Evolutionary conservation across 805 yeast genomes (phyloP).

Genomic region (Jamesozyma piceae): DNA sequence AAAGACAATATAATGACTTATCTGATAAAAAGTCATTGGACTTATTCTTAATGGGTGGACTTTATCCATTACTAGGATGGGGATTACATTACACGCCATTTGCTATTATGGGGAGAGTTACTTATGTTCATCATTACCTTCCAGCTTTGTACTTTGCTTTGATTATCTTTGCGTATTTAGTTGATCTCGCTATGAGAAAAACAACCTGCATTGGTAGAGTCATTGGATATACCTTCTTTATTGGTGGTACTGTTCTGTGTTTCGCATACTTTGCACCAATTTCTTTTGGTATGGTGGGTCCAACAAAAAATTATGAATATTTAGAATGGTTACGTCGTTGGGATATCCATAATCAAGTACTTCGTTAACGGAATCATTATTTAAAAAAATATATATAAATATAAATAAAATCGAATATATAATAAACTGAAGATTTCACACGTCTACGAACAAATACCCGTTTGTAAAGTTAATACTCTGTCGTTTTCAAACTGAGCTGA

Average conservation of each 20-base stretch:
- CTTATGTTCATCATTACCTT: constrained; percentile 76
- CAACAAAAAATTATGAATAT: constrained; percentile 32
- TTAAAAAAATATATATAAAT: too few species aligned
- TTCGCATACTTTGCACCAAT: constrained; percentile 57
- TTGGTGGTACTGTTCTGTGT: constrained; percentile 37
- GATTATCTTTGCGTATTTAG: constrained; percentile 43
- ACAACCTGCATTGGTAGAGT: constrained; percentile 21
- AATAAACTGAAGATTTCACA: not conserved
- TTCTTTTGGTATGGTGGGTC: constrained; percentile 58
- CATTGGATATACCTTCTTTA: constrained; percentile 34
- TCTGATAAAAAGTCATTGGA: constrained; percentile 37
- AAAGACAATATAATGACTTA: constrained; percentile 66
- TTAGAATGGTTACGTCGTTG: constrained; percentile 43
- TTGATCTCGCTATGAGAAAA: constrained; percentile 35
- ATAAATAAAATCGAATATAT: not conserved
- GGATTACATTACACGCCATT: constrained; percentile 70
- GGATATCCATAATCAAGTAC: constrained; percentile 30
- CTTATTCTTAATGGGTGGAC: constrained; percentile 57
- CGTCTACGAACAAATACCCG: not conserved
- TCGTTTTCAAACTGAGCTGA: not conserved
- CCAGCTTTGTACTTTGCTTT: constrained; percentile 77
- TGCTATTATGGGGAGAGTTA: constrained; percentile 74
- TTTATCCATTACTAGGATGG: constrained; percentile 77
- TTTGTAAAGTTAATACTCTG: not conserved
- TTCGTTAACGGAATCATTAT: not conserved